Percentiles rank a stretch among this genome's conserved stretches.
Conservation (phyloP, 73 alveolate species). For the Blepharisma japonicum region DNA sequence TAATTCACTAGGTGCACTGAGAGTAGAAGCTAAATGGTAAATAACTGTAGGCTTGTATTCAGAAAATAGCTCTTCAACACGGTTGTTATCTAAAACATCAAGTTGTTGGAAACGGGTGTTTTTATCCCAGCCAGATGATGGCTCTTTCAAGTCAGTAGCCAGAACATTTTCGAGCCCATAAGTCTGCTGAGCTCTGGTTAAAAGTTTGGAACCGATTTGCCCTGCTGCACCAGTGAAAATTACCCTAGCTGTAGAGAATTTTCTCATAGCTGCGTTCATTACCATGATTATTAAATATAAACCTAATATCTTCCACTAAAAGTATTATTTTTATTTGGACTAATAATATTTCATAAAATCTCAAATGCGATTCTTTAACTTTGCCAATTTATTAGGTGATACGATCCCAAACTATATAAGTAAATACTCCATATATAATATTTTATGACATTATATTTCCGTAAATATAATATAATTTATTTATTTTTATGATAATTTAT, state of each 20-base stretch:
- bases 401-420: too few relatives aligned
- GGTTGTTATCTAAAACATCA: constrained; percentile 3
- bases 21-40: constrained; percentile 52
- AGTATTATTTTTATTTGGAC: too few relatives aligned
- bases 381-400: too few relatives aligned
- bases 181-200: background rate
- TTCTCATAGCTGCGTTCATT: background rate
- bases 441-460: too few relatives aligned
- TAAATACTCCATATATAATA: too few relatives aligned
- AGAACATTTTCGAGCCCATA: constrained; percentile 25
- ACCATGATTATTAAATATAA: too few relatives aligned
- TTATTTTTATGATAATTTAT: too few relatives aligned
- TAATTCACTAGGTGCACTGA: constrained; percentile 52
- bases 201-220: constrained; percentile 18
- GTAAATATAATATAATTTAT: too few relatives aligned
- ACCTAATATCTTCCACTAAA: too few relatives aligned
- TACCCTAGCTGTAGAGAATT: background rate
- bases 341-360: too few relatives aligned
- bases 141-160: constrained; percentile 28
- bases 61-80: constrained; percentile 5
- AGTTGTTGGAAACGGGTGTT: background rate
- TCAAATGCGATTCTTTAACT: too few relatives aligned
- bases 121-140: constrained; percentile 11
- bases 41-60: background rate
- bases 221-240: constrained; percentile 32